Evolutionary conservation across 2,329 filamentous ascomycete genomes (phyloP).

Genomic region (Microdochium trichocladiopsis): DNA sequence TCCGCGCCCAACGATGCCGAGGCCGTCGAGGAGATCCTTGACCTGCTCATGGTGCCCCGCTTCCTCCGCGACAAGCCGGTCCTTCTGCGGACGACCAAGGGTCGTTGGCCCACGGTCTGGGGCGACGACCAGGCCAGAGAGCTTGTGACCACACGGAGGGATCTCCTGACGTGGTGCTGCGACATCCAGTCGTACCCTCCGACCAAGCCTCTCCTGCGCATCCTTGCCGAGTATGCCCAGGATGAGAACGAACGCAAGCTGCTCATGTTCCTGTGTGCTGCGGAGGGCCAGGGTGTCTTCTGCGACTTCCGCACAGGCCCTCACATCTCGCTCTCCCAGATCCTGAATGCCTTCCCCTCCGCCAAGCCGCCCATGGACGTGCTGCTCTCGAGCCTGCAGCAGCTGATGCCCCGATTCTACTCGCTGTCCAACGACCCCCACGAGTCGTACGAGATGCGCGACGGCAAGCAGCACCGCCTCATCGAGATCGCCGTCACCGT

Average conservation of each 20-base stretch:
- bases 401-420: constrained; percentile 97
- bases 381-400: constrained; percentile 72
- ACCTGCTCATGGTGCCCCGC: constrained; percentile 72
- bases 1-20: constrained; percentile 76
- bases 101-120: constrained; percentile 97
- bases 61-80: constrained; percentile 81
- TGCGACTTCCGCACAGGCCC: constrained; percentile 90
- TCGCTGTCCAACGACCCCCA: constrained; percentile 95
- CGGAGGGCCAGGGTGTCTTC: constrained; percentile 85
- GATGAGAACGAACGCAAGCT: constrained; percentile 84
- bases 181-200: constrained; percentile 91
- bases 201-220: constrained; percentile 76
- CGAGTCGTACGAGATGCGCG: constrained; percentile 60
- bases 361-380: constrained; percentile 79
- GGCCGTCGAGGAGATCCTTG: constrained; percentile 76
- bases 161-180: constrained; percentile 91
- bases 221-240: constrained; percentile 78
- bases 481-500: constrained; percentile 97
- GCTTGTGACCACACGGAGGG: constrained; percentile 82
- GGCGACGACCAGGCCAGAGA: constrained; percentile 81
- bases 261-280: constrained; percentile 76
- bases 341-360: constrained; percentile 88
- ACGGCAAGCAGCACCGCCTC: constrained; percentile 66
- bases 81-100: constrained; percentile 67
- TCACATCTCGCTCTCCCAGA: constrained; percentile 76